Percentiles rank a stretch among this genome's conserved stretches.
Evolutionary conservation across 306 rosid species (phyloP).

Genomic region (Glycine tomentella): DNA sequence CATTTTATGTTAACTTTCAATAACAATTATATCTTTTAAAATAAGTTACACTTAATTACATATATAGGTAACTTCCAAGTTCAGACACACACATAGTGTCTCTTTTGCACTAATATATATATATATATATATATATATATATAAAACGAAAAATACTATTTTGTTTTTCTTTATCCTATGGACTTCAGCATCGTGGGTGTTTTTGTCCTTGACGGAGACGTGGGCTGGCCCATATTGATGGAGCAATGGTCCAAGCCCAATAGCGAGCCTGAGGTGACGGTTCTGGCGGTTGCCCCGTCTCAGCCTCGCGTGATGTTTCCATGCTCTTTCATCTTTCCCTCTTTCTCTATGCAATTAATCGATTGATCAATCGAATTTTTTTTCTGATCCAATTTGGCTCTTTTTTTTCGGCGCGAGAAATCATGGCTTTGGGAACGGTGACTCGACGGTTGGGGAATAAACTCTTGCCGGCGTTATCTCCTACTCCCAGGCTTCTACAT

Average conservation of each 20-base stretch:
- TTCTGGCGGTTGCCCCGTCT: neutral
- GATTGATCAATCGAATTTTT: neutral
- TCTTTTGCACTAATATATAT: too few species aligned
- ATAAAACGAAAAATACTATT: too few species aligned
- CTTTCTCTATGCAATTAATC: neutral
- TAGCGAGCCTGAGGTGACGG: neutral
- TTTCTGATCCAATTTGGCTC: neutral
- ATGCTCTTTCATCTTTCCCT: neutral
- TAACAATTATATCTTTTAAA: too few species aligned
- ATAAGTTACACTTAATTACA: too few species aligned
- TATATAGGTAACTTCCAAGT: too few species aligned
- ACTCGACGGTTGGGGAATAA: constrained; percentile 63
- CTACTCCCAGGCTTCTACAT: constrained; percentile 63
- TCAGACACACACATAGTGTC: too few species aligned
- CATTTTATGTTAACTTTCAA: too few species aligned
- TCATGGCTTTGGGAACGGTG: constrained; percentile 70
- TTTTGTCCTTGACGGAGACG: neutral
- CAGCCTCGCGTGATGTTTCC: neutral
- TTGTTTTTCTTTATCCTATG: neutral
- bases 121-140: too few species aligned
- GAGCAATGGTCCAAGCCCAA: neutral
- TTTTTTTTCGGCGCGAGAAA: neutral
- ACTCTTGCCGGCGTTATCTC: constrained; percentile 61
- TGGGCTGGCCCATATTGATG: neutral
- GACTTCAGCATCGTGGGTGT: neutral